Evolutionary conservation across 306 rosid genomes (phyloP).

Genomic region (Lablab purpureus): DNA sequence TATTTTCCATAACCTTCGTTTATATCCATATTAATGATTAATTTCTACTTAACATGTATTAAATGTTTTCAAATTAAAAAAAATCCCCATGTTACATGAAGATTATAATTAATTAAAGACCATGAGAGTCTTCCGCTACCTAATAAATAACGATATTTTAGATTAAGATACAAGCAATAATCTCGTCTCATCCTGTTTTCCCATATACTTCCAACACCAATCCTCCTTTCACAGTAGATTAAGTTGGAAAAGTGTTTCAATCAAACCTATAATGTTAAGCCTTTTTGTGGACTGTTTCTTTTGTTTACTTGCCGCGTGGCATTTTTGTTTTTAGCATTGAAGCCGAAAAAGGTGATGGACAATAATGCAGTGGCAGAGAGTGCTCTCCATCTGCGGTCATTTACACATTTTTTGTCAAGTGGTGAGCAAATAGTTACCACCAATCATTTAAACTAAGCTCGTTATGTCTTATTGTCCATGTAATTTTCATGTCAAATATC

Average conservation of each 20-base stretch:
- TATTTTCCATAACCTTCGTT: no score
- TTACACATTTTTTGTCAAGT: conserved; percentile 28
- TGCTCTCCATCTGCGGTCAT: not conserved
- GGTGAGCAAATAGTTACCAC: not conserved
- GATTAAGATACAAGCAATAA: not conserved
- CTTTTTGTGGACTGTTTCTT: conserved; percentile 1
- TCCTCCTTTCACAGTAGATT: no score
- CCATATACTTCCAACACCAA: no score
- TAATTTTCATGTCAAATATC: not conserved
- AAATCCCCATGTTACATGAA: no score
- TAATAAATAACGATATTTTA: no score
- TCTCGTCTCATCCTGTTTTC: not conserved
- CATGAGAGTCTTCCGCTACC: not conserved
- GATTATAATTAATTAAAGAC: not conserved
- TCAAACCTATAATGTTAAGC: not conserved
- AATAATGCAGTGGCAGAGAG: not conserved
- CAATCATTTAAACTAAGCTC: conserved; percentile 27
- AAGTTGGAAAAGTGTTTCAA: no score
- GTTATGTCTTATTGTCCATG: not conserved
- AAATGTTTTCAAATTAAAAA: no score
- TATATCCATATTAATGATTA: no score
- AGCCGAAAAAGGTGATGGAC: not conserved
- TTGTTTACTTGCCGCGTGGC: not conserved
- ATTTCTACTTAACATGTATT: not conserved
- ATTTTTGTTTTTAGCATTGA: conserved; percentile 8